These are phyloP conservation scores for Acrocalymma vagum DNA, from an alignment of 2,329 filamentous ascomycete species.

Conservation along the genomic window DNA sequence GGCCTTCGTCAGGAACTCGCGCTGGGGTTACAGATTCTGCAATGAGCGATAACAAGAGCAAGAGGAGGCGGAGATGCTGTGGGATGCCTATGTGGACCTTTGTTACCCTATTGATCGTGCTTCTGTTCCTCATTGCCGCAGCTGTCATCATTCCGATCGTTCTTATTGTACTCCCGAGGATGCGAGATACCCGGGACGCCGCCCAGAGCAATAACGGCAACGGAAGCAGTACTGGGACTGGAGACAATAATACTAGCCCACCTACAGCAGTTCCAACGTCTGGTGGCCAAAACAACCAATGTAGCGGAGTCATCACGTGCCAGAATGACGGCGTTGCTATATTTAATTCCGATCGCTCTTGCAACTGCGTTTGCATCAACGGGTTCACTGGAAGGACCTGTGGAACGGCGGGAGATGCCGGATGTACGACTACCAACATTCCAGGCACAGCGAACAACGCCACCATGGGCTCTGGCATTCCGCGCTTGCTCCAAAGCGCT, in stretches of 20 bases:
- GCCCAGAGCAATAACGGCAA: slow-evolving; percentile 26
- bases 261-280: slow-evolving; percentile 25
- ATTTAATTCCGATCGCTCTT: slow-evolving; percentile 68
- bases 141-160: slow-evolving; percentile 82
- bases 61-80: slow-evolving; percentile 73
- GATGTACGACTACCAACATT: slow-evolving; percentile 63
- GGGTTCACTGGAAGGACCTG: slow-evolving; percentile 79
- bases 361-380: slow-evolving; percentile 88
- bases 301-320: slow-evolving; percentile 71
- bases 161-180: slow-evolving; percentile 66
- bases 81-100: slow-evolving; percentile 85
- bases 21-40: slow-evolving; percentile 25
- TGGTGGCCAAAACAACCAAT: slow-evolving; percentile 49
- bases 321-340: slow-evolving; percentile 83
- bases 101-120: slow-evolving; percentile 69
- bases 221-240: slow-evolving; percentile 32
- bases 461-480: slow-evolving; percentile 82
- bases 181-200: slow-evolving; percentile 42
- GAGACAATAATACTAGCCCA: slow-evolving; percentile 23
- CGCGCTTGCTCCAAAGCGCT: slow-evolving; percentile 73
- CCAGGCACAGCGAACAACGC: slow-evolving; percentile 60
- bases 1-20: slow-evolving; percentile 32
- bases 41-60: slow-evolving; percentile 32
- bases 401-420: slow-evolving; percentile 57
- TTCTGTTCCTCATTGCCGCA: slow-evolving; percentile 77